Percentiles rank a stretch among this genome's conserved stretches.
Evolutionary conservation across 305 asterid species (phyloP).

Genomic region (Fraxinus greggii): DNA sequence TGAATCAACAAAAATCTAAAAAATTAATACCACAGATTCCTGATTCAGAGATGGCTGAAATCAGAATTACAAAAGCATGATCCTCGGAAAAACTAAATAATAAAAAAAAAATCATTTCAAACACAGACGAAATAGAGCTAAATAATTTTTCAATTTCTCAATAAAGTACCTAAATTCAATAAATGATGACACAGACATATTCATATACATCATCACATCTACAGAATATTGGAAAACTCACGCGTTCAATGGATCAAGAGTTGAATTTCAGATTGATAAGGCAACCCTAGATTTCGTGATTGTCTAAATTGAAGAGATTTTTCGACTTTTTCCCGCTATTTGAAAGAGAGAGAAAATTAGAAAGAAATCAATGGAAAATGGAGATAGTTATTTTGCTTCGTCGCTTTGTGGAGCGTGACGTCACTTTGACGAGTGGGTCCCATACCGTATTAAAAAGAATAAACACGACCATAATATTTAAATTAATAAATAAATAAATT

Average conservation of each 20-base stretch:
- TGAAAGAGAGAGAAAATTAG: neutral
- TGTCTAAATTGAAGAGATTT: neutral
- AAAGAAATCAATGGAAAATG: neutral
- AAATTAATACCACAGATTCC: neutral
- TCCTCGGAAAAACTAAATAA: neutral
- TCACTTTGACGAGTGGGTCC: neutral
- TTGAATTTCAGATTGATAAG: neutral
- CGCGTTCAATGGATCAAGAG: neutral
- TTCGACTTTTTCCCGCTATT: neutral
- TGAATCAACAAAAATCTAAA: neutral
- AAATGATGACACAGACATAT: neutral
- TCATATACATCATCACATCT: neutral
- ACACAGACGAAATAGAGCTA: neutral
- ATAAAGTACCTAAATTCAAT: neutral
- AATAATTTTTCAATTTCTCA: neutral
- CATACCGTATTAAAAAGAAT: neutral
- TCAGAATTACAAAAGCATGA: neutral
- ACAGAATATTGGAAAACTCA: neutral
- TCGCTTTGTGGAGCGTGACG: neutral
- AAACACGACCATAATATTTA: neutral
- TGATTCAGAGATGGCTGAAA: neutral
- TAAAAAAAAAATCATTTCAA: neutral
- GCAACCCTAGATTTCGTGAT: conserved; percentile 1
- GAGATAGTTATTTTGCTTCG: neutral
- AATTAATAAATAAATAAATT: no score